phyloP scores from a whole-genome alignment of 1,284 basidiomycete genomes.

The Afroboletus lepidellus region DNA sequence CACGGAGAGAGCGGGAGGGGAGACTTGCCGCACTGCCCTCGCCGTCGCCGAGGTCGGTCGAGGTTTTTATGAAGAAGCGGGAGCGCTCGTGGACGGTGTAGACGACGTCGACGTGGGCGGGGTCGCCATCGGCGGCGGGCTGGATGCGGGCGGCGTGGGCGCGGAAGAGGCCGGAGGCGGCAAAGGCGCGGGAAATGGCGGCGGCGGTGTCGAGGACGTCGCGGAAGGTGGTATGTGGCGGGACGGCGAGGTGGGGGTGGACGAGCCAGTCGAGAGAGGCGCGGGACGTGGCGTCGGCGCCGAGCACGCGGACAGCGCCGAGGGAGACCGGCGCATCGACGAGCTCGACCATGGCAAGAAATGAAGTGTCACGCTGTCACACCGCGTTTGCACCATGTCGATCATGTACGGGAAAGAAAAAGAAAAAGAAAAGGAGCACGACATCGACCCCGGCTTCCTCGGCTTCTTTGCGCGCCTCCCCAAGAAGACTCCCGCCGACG shows the following conservation, averaged over 20 bases:
- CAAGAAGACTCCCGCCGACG: conserved; percentile 57
- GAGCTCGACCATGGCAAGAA: conserved; percentile 22
- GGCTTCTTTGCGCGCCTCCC: conserved; percentile 71
- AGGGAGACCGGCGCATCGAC: conserved; percentile 29
- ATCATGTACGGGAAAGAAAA: conserved; percentile 74
- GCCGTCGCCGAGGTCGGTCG: conserved; percentile 92
- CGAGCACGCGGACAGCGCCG: conserved; percentile 69
- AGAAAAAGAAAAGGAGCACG: conserved; percentile 56
- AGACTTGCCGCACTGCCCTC: conserved; percentile 86
- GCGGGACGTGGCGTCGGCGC: conserved; percentile 57
- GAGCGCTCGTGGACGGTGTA: conserved; percentile 78
- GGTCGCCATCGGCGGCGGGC: conserved; percentile 49
- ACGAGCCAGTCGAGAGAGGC: conserved; percentile 72
- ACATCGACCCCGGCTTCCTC: conserved; percentile 71
- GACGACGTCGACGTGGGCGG: conserved; percentile 79
- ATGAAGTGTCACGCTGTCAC: conserved; percentile 22
- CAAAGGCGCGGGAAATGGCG: conserved; percentile 60
- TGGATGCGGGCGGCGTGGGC: conserved; percentile 74
- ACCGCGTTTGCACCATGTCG: conserved; percentile 17
- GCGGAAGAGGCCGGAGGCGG: conserved; percentile 74
- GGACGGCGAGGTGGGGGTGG: conserved; percentile 46
- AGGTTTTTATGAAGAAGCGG: conserved; percentile 78
- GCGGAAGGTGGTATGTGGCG: conserved; percentile 45
- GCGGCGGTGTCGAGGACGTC: conserved; percentile 69
- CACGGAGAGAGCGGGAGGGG: neutral